These are phyloP conservation scores for Saccharomyces jurei DNA, from an alignment of 805 yeast species.

Conservation along the genomic window DNA sequence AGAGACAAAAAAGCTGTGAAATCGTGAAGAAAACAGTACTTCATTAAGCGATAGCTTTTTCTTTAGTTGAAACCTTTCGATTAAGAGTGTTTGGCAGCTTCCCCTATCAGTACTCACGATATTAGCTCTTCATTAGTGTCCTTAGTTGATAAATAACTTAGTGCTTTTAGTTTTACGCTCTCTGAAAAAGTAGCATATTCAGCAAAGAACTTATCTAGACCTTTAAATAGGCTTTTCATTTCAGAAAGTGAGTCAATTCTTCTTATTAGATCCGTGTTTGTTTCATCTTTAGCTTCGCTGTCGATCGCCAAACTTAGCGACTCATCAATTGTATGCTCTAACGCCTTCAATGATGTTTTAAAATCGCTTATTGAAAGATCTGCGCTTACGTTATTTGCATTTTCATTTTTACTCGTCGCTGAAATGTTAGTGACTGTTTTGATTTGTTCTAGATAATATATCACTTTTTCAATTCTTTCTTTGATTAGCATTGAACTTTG, in stretches of 20 bases:
- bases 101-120: not conserved
- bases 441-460: constrained; percentile 39
- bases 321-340: constrained; percentile 40
- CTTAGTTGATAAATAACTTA: constrained; percentile 28
- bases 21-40: not conserved
- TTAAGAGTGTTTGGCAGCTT: not conserved
- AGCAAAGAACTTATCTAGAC: constrained; percentile 42
- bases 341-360: constrained; percentile 34
- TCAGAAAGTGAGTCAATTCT: constrained; percentile 42
- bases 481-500: constrained; percentile 39
- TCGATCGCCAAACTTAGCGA: constrained; percentile 32
- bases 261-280: constrained; percentile 32
- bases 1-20: not conserved
- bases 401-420: not conserved
- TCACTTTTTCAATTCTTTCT: constrained; percentile 38
- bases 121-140: constrained; percentile 15
- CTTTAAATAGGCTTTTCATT: constrained; percentile 46
- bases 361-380: constrained; percentile 29
- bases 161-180: constrained; percentile 34
- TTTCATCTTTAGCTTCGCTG: constrained; percentile 12
- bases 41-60: too few species aligned
- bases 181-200: constrained; percentile 42
- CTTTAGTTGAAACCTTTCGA: too few species aligned
- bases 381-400: not conserved
- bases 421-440: constrained; percentile 26